phyloP scores from a whole-genome alignment of 1,284 basidiomycete genomes.

The Inonotus obliquus region DNA sequence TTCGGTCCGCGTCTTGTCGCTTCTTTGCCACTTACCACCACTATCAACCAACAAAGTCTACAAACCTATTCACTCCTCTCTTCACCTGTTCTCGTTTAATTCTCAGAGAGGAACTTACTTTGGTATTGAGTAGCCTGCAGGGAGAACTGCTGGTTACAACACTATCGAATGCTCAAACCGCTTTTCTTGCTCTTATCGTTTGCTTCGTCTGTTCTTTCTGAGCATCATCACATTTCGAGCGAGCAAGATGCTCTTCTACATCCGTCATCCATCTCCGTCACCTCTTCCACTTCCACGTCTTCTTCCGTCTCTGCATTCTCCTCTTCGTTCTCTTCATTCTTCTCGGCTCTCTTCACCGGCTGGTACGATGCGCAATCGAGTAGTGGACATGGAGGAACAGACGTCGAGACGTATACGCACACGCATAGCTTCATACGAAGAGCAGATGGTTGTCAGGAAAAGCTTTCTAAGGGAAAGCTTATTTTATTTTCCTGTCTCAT shows the following conservation, averaged over 20 bases:
- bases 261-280: not conserved
- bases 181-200: slow-evolving; percentile 10
- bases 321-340: not conserved
- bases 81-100: not conserved
- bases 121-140: slow-evolving; percentile 9
- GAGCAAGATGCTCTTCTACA: slow-evolving; percentile 7
- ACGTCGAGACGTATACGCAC: not conserved
- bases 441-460: not conserved
- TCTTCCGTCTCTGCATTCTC: not conserved
- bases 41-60: not conserved
- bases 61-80: not conserved
- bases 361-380: not conserved
- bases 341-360: not conserved
- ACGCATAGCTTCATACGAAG: slow-evolving; percentile 12
- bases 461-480: slow-evolving; percentile 1
- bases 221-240: slow-evolving; percentile 4
- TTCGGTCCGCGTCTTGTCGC: not conserved
- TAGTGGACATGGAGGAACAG: not conserved
- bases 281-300: not conserved
- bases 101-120: not conserved
- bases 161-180: slow-evolving; percentile 15
- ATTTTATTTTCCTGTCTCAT: slow-evolving; percentile 30
- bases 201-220: slow-evolving; percentile 16
- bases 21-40: not conserved
- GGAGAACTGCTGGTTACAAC: slow-evolving; percentile 10